Base-by-base conservation (phyloP, 345 rosid genomes). In the Populus nigra region DNA sequence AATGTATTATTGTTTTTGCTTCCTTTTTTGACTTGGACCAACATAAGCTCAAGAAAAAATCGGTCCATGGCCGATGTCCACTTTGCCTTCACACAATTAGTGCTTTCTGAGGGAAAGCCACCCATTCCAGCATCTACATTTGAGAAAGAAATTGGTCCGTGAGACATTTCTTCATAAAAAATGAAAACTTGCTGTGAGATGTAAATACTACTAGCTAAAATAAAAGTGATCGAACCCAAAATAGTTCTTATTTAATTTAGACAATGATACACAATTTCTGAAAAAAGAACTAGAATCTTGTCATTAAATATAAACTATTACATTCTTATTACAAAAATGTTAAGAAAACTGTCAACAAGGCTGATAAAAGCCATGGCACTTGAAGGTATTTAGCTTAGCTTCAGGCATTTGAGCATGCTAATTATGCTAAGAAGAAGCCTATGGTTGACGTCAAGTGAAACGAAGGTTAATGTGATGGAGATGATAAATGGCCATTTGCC, bases 11-110 rank as follows among this genome's bases (percentile, higher is more conserved):
- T 79, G 45, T 62, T 77, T 74, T 65, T 83, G 50, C 82, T 80
- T 47, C 84, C 86, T 76, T 82, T 85, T 43, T 66, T 82, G 33
- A 86, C 50, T 78, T 86, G 80, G 35, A 76, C 86, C 83, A 88
- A 50, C 89, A 88, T 83, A 75, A 83, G 83, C 82, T 86, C 84
- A 78, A 88, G 39, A 59, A 88, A 85, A 74, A 80, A 82, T 41
- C 35, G 81, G 67, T 86, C 89, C 89, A 86, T 85, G 65, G 63
- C 81, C 4, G 36, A 55, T 9, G 86, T 85, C 88, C 88, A 88
- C 25, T 81, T 84, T 36, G 69, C 39, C 78, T 77, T 85, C 15
- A 66, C 63, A 73, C 53, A 79, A 73, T 84, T 86, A 33, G 35
- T 53, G 72, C 70, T 79, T 69, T 75, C 83, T 16, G 72, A 74